Percentiles rank a stretch among this genome's conserved stretches.
These are phyloP conservation scores for Neurospora tetraspora DNA, from an alignment of 495 filamentous ascomycete genomes.

Conservation along the genomic window DNA sequence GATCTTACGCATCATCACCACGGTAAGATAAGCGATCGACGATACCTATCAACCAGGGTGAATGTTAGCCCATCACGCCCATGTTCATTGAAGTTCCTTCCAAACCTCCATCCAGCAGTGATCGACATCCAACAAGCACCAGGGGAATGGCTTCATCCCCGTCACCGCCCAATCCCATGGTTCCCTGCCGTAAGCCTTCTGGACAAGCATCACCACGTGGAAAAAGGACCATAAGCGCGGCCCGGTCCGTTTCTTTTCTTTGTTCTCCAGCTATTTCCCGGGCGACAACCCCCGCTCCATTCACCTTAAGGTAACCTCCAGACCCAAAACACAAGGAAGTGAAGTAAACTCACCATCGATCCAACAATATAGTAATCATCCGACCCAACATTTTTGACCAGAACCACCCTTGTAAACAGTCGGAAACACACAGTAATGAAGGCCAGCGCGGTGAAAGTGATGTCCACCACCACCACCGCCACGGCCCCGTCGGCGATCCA, in stretches of 20 bases:
- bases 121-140: constrained; percentile 1
- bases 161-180: neutral
- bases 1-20: constrained; percentile 12
- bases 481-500: constrained; percentile 8
- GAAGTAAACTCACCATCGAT: constrained; percentile 7
- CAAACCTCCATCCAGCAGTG: neutral
- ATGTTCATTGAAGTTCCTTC: neutral
- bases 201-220: neutral
- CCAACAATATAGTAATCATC: constrained; percentile 13
- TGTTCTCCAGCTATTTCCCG: neutral
- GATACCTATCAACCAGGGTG: constrained; percentile 1
- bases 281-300: neutral
- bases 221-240: neutral
- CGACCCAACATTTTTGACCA: constrained; percentile 12
- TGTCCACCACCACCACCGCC: constrained; percentile 9
- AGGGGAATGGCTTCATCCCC: neutral
- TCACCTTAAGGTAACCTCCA: neutral
- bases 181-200: neutral
- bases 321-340: rapidly evolving
- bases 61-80: constrained; percentile 3
- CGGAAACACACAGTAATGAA: constrained; percentile 11
- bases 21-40: constrained; percentile 8
- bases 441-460: constrained; percentile 15
- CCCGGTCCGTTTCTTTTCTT: neutral
- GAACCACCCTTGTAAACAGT: constrained; percentile 7